Base-by-base conservation (phyloP, 176 grass and related monocot genomes). In the Zizania latifolia region DNA sequence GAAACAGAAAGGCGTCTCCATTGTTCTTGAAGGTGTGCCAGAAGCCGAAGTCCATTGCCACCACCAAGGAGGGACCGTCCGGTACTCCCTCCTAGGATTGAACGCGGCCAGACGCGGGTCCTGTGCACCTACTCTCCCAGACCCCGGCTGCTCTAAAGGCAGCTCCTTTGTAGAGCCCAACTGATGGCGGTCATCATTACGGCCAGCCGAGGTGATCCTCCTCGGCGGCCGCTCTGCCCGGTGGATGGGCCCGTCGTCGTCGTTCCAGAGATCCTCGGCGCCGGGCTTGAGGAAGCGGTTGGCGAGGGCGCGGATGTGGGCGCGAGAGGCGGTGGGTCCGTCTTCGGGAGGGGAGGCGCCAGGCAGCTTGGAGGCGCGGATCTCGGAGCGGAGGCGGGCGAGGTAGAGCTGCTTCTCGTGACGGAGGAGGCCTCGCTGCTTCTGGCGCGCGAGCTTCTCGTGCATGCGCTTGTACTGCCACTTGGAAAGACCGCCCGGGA, bases 401-500 rank as follows among this genome's bases (percentile, higher is more conserved):
- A 86, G 88, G 71, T 93, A 93, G 71, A 91, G 83, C 88, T 93
- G 88, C 79, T 93, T 97, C 83, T 93, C 90, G 68, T 92, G 74
- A 58, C 84, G 78, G 31, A 97, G 85, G 72, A 97, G 85, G 31
- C 89, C 74, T 37, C 38, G 78, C 71, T 90, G 68, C 85, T 97
- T 97, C 50, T 83, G 72, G 46, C 85, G 80, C 45, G 90, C 93
- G 41, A 93, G 77, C 80, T 93, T 97, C 86, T 97, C 90, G 68
- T 93, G 93, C 93, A 93, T 87, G 60, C 94, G 81, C 83, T 83
- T 93, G 90, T 97, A 85, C 71, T 93, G 88, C 94, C 94, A 97
- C 71, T 92, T 97, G 22, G 79, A 85, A 19, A 97, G 81, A 59
- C 94, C 94, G 0, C 90, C 90, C 2, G 94, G 85, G 77, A 97